Base-by-base conservation (phyloP, 495 filamentous ascomycete species). In the Penicillium nucicola region DNA sequence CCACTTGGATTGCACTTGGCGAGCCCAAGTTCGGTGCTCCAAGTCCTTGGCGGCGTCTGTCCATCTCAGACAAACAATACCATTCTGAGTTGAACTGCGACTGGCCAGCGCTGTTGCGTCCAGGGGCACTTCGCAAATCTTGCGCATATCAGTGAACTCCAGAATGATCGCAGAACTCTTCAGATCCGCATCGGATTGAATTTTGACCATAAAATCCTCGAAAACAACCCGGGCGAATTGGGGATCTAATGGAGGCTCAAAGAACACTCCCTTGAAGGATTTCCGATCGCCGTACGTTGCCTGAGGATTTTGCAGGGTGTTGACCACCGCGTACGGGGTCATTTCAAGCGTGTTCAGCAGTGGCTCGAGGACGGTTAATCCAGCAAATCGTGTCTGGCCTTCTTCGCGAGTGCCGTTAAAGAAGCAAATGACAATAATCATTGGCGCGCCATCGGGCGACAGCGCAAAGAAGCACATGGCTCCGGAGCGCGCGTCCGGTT, bases 341-440 rank as follows among this genome's bases (percentile, higher is more conserved):
- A 65, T 67, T 12, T 46, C 51, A 11, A 72, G 46, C 6, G 61
- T 70, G 52, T 78, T 74, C 2, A 62, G 45, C 6, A 73, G 47
- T 8, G 76, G 72, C 0, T 51, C 22, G 2, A 78, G 48, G 0
- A 56, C 61, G 4, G 77, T 56, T 0, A 81, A 51, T 0, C 57
- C 60, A 0, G 55, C 47, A 57, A 76, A 80, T 14, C 71, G 66
- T 13, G 45, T 41, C 23, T 69, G 43, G 0, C 65, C 79, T 37
- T 75, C 70, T 5, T 65, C 69, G 14, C 66, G 62, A 6, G 68
- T 53, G 6, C 81, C 80, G 54, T 83, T 79, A 62, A 76, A 78
- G 63, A 78, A 80, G 19, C 74, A 58, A 6, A 70, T 60, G 1
- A 69, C 56, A 12, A 77, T 57, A 8, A 80, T 58, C 42, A 76